Percentiles rank a stretch among this genome's conserved stretches.
Conservation (phyloP, 140 eudicot species). For the Stevia rebaudiana region DNA sequence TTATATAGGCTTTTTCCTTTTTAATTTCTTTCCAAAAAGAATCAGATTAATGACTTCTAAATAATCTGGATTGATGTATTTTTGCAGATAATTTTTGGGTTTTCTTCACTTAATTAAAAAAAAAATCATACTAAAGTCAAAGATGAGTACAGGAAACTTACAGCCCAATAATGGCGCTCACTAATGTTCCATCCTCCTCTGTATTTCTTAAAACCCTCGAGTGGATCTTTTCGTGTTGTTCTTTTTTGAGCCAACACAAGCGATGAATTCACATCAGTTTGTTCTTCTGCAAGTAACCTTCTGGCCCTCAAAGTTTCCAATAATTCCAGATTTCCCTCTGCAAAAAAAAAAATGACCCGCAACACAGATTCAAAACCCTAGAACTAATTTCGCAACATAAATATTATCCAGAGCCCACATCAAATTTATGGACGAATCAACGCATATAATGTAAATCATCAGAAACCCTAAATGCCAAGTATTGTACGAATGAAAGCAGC, state of each 20-base stretch:
- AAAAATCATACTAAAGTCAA: background rate
- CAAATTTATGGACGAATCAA: background rate
- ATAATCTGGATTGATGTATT: no score
- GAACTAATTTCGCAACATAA: background rate
- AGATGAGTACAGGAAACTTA: conserved; percentile 31
- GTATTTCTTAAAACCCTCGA: conserved; percentile 52
- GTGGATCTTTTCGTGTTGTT: conserved; percentile 79
- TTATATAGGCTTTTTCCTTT: no score
- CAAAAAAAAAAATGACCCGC: background rate
- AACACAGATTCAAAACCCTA: conserved; percentile 15
- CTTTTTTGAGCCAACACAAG: conserved; percentile 70
- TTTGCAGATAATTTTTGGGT: no score
- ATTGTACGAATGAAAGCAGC: background rate
- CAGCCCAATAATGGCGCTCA: conserved; percentile 92
- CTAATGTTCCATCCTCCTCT: conserved; percentile 90
- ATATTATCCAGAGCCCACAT: conserved; percentile 7
- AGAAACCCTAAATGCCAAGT: background rate
- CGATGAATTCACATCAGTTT: conserved; percentile 45
- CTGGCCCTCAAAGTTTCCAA: conserved; percentile 27
- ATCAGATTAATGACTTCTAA: no score
- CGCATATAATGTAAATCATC: background rate
- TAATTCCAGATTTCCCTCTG: conserved; percentile 29
- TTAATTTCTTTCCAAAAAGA: no score
- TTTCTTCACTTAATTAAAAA: no score
- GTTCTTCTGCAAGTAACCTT: conserved; percentile 49